Conservation (phyloP, 192 early-diverging fungal genomes). For the Coemansia sp. region DNA sequence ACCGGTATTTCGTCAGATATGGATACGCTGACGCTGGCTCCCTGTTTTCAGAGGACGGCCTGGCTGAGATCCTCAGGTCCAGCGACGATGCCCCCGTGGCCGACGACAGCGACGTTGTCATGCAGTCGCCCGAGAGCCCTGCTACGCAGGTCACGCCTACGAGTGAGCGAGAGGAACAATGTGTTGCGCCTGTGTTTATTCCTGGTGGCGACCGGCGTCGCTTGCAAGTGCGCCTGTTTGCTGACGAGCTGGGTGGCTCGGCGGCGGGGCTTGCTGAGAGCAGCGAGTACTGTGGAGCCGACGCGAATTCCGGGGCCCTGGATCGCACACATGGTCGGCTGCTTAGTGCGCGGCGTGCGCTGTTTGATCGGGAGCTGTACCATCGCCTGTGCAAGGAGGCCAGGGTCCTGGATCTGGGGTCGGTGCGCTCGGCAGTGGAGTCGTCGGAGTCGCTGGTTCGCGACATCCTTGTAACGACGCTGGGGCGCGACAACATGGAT, state of each 20-base stretch:
- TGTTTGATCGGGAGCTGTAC: constrained; percentile 50
- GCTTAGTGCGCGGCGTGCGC: constrained; percentile 10
- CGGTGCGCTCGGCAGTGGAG: constrained; percentile 14
- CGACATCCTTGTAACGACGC: constrained; percentile 29
- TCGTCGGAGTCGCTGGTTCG: not conserved
- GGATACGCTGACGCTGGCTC: constrained; percentile 36
- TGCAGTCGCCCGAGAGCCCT: not conserved
- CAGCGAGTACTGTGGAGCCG: not conserved
- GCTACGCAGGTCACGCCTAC: not conserved
- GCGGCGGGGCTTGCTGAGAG: not conserved
- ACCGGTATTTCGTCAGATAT: constrained; percentile 38
- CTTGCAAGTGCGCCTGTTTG: constrained; percentile 14
- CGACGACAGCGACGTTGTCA: not conserved
- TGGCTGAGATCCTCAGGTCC: constrained; percentile 41
- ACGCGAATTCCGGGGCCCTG: not conserved
- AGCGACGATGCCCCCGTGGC: not conserved
- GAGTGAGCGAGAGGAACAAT: not conserved
- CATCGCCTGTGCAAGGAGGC: constrained; percentile 43
- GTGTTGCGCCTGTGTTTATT: constrained; percentile 18
- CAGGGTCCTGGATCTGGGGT: constrained; percentile 45
- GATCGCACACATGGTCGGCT: constrained; percentile 30
- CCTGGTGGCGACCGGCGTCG: constrained; percentile 9
- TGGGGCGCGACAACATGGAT: constrained; percentile 37
- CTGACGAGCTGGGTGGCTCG: not conserved
- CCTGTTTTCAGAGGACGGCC: constrained; percentile 19